Conservation (phyloP, 2,329 filamentous ascomycete species). For the Sclerotinia sclerotiorum region DNA sequence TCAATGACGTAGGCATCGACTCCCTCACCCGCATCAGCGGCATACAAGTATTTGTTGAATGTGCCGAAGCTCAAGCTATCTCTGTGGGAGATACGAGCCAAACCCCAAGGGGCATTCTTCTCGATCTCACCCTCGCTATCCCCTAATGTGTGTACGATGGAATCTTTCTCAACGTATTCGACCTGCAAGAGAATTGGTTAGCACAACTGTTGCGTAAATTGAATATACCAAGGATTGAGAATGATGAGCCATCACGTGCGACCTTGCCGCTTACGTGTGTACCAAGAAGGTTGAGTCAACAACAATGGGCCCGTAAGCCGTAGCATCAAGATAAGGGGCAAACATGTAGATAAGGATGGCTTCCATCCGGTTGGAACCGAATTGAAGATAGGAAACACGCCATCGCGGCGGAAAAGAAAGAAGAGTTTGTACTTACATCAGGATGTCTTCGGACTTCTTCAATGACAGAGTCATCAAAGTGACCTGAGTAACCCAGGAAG, state of each 20-base stretch:
- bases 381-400: conserved; percentile 10
- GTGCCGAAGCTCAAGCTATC: conserved; percentile 81
- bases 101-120: conserved; percentile 96
- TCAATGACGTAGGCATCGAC: conserved; percentile 99
- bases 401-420: conserved; percentile 1
- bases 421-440: conserved; percentile 71
- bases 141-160: conserved; percentile 79
- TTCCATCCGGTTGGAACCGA: conserved; percentile 12
- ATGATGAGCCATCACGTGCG: conserved; percentile 33
- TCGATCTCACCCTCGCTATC: conserved; percentile 62
- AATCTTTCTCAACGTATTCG: conserved; percentile 94
- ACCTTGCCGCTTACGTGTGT: conserved; percentile 19
- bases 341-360: background rate
- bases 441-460: conserved; percentile 93
- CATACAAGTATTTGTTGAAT: conserved; percentile 98
- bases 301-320: conserved; percentile 2
- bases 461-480: conserved; percentile 91
- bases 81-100: conserved; percentile 96
- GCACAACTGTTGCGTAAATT: conserved; percentile 24
- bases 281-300: background rate
- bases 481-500: conserved; percentile 89
- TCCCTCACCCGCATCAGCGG: conserved; percentile 86
- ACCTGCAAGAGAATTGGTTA: conserved; percentile 58
- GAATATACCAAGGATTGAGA: conserved; percentile 1
- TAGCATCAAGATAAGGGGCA: conserved; percentile 6